These are phyloP conservation scores for Cladosporium sp. DNA, from an alignment of 2,329 filamentous ascomycete genomes.

Conservation along the genomic window DNA sequence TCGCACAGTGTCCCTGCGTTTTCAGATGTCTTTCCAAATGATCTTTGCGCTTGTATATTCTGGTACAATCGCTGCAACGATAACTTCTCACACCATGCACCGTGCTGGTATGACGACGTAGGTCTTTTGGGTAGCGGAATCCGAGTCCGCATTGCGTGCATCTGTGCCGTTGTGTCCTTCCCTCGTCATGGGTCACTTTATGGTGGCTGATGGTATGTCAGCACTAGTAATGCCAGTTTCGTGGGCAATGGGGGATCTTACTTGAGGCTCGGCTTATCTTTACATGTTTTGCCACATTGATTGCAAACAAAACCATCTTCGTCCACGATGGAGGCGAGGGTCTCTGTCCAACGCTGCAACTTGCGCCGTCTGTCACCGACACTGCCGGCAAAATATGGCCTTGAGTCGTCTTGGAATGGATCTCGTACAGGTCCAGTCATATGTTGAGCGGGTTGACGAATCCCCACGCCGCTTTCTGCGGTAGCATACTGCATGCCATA, in stretches of 20 bases:
- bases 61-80: background rate
- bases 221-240: background rate
- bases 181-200: background rate
- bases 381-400: background rate
- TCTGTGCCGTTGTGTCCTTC: background rate
- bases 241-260: background rate
- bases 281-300: background rate
- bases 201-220: background rate
- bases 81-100: background rate
- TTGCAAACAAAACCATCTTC: background rate
- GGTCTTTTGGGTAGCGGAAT: background rate
- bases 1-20: background rate
- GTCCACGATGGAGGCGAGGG: background rate
- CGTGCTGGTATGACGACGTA: background rate
- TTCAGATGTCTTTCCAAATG: background rate
- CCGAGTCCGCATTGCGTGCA: background rate
- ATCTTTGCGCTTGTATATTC: background rate
- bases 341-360: background rate
- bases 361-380: background rate
- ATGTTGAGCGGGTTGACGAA: background rate
- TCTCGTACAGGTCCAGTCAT: background rate
- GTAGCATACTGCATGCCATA: too few species aligned
- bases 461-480: too few species aligned
- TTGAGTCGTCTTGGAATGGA: background rate
- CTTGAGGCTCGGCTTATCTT: background rate